A percentile compares a stretch with the other conserved stretches of the same genome.
These are phyloP conservation scores for Kingdonia uniflora DNA, from an alignment of 164 flowering plant species.

Conservation along the genomic window DNA sequence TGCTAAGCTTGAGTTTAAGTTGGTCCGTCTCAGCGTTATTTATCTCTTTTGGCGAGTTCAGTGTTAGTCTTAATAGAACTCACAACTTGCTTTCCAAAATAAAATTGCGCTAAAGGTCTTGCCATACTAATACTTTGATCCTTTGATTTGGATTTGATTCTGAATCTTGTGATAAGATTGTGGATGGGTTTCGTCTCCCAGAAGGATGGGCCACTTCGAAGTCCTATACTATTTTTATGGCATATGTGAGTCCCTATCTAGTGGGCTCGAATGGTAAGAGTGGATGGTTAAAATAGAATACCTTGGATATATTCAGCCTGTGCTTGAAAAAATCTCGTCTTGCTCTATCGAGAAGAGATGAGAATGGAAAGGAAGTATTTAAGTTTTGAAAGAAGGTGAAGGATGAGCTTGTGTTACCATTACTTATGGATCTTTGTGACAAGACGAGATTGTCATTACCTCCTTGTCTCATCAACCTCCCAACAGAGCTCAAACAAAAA, in stretches of 20 bases:
- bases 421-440: slow-evolving; percentile 61
- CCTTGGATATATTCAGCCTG: slow-evolving; percentile 19
- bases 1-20: too few relatives aligned
- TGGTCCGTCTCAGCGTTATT: too few relatives aligned
- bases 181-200: slow-evolving; percentile 31
- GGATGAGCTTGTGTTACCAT: slow-evolving; percentile 65
- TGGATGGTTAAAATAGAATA: slow-evolving; percentile 37
- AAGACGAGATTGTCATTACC: slow-evolving; percentile 44
- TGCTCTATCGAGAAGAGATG: slow-evolving; percentile 18
- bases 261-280: not conserved
- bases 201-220: slow-evolving; percentile 31
- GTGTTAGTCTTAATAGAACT: too few relatives aligned
- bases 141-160: not conserved
- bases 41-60: too few relatives aligned
- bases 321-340: slow-evolving; percentile 33
- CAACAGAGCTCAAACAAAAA: slow-evolving; percentile 55
- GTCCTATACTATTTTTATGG: slow-evolving; percentile 18
- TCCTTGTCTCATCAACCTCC: slow-evolving; percentile 56
- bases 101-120: too few relatives aligned
- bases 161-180: not conserved
- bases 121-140: too few relatives aligned
- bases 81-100: too few relatives aligned
- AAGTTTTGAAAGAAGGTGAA: slow-evolving; percentile 74
- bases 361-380: slow-evolving; percentile 33
- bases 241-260: slow-evolving; percentile 47